phyloP scores from a whole-genome alignment of 371 early-diverging fungal genomes.

The Rhizopus microsporus region DNA sequence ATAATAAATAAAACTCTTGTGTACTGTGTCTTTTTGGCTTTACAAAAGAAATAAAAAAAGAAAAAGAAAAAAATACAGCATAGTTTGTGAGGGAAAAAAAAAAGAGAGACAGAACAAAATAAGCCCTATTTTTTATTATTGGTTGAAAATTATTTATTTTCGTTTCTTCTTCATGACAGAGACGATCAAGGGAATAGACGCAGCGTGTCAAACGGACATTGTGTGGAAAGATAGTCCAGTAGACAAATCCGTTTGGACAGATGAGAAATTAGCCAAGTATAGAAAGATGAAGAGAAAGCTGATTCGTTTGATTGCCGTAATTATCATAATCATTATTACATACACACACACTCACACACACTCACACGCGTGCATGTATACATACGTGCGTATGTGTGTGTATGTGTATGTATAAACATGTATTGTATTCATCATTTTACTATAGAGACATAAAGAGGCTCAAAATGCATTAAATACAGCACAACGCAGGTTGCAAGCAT shows the following conservation, averaged over 20 bases:
- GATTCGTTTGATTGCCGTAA: conserved; percentile 19
- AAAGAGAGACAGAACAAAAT: not conserved
- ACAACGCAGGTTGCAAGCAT: conserved; percentile 16
- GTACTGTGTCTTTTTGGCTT: not conserved
- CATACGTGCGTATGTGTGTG: no score
- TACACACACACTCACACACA: no score
- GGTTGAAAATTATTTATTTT: not conserved
- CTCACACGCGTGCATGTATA: no score
- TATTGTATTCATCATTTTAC: not conserved
- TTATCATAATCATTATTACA: no score
- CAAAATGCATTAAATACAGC: conserved; percentile 19
- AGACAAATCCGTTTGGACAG: not conserved
- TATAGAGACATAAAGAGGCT: conserved; percentile 20
- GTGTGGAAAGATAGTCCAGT: no score
- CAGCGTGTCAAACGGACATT: conserved; percentile 7
- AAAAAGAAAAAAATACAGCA: not conserved
- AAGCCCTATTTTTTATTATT: not conserved
- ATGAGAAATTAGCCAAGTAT: conserved; percentile 13
- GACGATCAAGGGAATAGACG: conserved; percentile 1
- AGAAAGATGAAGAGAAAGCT: conserved; percentile 23
- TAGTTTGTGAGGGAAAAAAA: no score
- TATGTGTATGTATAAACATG: no score
- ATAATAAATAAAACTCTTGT: not conserved
- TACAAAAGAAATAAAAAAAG: not conserved
- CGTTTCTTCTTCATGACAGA: not conserved